Evolutionary conservation across 2,329 filamentous ascomycete genomes (phyloP).

Genomic region (Pseudocercospora macadamiae): DNA sequence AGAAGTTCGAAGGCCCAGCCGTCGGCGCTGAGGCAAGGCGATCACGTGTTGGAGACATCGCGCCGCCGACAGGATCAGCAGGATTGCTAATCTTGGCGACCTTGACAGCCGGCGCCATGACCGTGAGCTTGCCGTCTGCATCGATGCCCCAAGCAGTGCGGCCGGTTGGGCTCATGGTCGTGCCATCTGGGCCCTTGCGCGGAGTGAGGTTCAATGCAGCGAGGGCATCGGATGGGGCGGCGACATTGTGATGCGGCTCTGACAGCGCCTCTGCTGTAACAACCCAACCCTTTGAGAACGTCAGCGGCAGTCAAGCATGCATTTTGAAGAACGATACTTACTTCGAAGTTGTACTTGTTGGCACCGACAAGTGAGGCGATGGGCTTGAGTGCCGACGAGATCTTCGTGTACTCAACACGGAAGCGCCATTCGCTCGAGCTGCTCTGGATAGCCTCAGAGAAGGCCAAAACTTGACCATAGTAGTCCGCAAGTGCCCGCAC

Average conservation of each 20-base stretch:
- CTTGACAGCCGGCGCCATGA: not conserved
- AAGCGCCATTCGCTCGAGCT: conserved; percentile 25
- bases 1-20: not conserved
- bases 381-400: conserved; percentile 28
- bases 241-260: not conserved
- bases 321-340: conserved; percentile 19
- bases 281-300: conserved; percentile 20
- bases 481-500: conserved; percentile 18
- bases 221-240: not conserved
- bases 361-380: conserved; percentile 12
- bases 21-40: not conserved
- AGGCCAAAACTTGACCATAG: conserved; percentile 31
- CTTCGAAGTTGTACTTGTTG: conserved; percentile 15
- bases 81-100: conserved; percentile 22
- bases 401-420: conserved; percentile 35
- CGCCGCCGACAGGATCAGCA: not conserved
- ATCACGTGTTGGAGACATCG: not conserved
- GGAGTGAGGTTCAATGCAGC: not conserved
- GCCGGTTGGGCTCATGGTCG: conserved; percentile 30
- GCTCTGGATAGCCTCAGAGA: conserved; percentile 17
- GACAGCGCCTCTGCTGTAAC: conserved; percentile 7
- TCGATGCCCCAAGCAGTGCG: conserved; percentile 32
- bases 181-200: not conserved
- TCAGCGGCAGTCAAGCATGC: conserved; percentile 12
- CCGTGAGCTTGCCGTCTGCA: conserved; percentile 20